phyloP scores from a whole-genome alignment of 2,329 filamentous ascomycete species.

The Corinectria fuckeliana region DNA sequence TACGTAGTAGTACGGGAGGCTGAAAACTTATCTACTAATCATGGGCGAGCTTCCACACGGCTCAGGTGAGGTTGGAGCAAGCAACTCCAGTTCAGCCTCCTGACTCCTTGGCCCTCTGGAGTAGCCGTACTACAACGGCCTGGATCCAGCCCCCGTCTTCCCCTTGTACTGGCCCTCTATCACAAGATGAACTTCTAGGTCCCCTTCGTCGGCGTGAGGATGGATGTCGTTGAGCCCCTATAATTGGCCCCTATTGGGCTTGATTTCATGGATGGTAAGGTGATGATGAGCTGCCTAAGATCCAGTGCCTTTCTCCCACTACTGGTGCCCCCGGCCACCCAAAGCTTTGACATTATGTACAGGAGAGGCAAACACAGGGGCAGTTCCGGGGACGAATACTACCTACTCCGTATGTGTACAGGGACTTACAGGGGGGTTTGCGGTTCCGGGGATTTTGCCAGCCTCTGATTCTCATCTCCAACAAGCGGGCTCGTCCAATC shows the following conservation, averaged over 20 bases:
- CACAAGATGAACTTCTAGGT: background rate
- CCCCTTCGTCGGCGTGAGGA: background rate
- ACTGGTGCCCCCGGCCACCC: slow-evolving; percentile 23
- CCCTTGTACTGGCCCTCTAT: background rate
- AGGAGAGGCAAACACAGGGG: too few relatives aligned
- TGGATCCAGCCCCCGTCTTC: background rate
- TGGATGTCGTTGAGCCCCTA: slow-evolving; percentile 14
- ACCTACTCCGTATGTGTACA: too few relatives aligned
- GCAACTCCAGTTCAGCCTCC: background rate
- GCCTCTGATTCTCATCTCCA: slow-evolving; percentile 17
- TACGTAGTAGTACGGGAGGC: background rate
- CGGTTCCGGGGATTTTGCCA: slow-evolving; percentile 23
- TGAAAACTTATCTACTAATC: too few relatives aligned
- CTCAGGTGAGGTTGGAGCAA: slow-evolving; percentile 7
- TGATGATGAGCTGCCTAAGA: too few relatives aligned
- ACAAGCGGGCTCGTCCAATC: slow-evolving; percentile 2
- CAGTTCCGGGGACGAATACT: too few relatives aligned
- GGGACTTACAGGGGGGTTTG: background rate
- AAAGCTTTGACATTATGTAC: slow-evolving; percentile 16
- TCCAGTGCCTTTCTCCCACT: slow-evolving; percentile 25
- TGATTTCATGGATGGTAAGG: too few relatives aligned
- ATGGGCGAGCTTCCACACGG: too few relatives aligned
- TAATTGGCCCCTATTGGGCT: slow-evolving; percentile 2
- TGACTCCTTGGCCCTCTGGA: background rate
- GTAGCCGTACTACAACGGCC: slow-evolving; percentile 1